These are phyloP conservation scores for Pleurotus tuber-regium DNA, from an alignment of 768 basidiomycete species.

Conservation along the genomic window DNA sequence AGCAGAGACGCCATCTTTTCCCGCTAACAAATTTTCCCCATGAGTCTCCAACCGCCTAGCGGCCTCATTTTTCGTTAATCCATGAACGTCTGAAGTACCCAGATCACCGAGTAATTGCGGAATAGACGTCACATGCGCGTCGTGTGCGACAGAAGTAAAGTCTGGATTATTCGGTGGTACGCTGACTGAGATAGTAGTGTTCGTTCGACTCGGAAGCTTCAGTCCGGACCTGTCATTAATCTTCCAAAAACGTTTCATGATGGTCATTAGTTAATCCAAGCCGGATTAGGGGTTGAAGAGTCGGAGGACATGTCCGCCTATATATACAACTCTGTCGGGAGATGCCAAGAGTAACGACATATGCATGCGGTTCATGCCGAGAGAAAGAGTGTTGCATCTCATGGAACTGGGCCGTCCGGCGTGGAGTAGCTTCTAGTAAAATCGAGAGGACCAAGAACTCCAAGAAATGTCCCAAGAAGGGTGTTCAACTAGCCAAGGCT, in stretches of 20 bases:
- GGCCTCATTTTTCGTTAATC: slow-evolving; percentile 9
- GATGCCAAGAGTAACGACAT: slow-evolving; percentile 7
- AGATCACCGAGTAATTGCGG: slow-evolving; percentile 3
- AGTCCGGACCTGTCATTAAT: slow-evolving; percentile 9
- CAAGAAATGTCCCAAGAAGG: slow-evolving; percentile 5
- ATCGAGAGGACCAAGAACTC: slow-evolving; percentile 4
- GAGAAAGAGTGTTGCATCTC: slow-evolving; percentile 4
- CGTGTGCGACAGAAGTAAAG: slow-evolving; percentile 7
- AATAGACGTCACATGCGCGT: slow-evolving; percentile 1
- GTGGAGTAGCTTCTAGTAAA: not conserved
- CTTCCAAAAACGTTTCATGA: slow-evolving; percentile 7
- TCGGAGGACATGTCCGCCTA: not conserved
- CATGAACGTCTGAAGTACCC: slow-evolving; percentile 9
- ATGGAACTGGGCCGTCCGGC: slow-evolving; percentile 5
- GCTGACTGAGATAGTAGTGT: slow-evolving; percentile 5
- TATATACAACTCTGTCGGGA: slow-evolving; percentile 7
- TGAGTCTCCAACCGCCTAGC: slow-evolving; percentile 1
- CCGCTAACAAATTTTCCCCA: slow-evolving; percentile 7
- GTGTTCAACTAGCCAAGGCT: not conserved
- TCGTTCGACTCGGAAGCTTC: slow-evolving; percentile 4
- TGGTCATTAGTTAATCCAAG: slow-evolving; percentile 7
- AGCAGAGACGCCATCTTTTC: slow-evolving; percentile 5
- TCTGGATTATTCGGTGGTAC: not conserved
- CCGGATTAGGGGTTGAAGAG: not conserved
- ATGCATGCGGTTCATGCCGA: slow-evolving; percentile 3